Evolutionary conservation across 1,284 basidiomycete genomes (phyloP), one percentile per base, ranked within the genome.

Genomic region (Trichosporon inkin): DNA sequence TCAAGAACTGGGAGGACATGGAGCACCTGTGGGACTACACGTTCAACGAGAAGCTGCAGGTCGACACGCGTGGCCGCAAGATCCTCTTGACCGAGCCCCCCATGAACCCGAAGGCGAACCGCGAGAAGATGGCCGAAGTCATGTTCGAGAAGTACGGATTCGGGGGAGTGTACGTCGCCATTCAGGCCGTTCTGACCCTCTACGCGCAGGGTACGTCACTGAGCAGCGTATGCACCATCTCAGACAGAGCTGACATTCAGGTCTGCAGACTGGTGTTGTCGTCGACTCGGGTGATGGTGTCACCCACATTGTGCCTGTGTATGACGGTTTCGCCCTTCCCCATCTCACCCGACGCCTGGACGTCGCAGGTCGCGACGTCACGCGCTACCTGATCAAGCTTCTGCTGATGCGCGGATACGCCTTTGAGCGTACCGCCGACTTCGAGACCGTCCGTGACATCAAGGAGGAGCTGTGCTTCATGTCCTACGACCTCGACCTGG

Each of bases 81-180:
- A 85, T 99, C 51, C 80, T 99, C 60, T 83, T 99, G 68, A 99
- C 96, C 0, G 96, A 99, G 78, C 96, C 96, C n/a, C 96, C 95
- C 41, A 98, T 99, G 95, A 99, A 99, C 80, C 96, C 96, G 4
- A 92, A 88, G 75, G 86, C 80, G 67, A 99, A 99, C 79, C 81
- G 96, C 70, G 88, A 94, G 78, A 83, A 85, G 74, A 98, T 99
- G 94, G 88, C 87, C 63, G 88, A 99, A 79, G 92, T 98, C 75
- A 99, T 99, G 95, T 98, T 99, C 75, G 96, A 99, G 80, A 90
- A 96, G 70, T 99, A 98, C 77, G 92, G 92, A 6, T 97, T 99
- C 72, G 88, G 88, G 20, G 91, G 92, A 0, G 92, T 99, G 61
- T 99, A 99, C 76, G 88, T 99, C 1, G 95, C 95, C 20, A 98